Evolutionary conservation across 2,329 filamentous ascomycete species (phyloP), one percentile per base, ranked within the genome.

Genomic region (Fusarium pilosicola): DNA sequence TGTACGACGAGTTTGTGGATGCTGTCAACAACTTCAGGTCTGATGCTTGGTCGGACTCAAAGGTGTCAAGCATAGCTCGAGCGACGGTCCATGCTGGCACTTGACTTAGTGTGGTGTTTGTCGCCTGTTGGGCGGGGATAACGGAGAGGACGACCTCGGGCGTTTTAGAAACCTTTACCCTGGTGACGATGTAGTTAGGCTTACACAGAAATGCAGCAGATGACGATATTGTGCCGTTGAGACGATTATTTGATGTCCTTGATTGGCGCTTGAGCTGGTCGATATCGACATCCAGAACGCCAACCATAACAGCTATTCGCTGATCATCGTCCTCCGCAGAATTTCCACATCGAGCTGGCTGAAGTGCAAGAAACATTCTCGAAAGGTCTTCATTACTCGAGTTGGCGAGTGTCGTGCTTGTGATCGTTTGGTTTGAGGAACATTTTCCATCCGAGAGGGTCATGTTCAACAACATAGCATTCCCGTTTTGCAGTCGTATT

Each of bases 381-480:
- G 73, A 44, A 5, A 79, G 60, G 3, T 64, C 45, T 32, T 66
- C 45, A 14, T 71, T 59, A n/a, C 51, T 39, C 18, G 65, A 65
- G 32, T 45, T 74, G 30, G 56, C 61, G 45, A 78, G 68, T 59
- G 56, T 64, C 15, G 62, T 65, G 44, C 69, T 77, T n/a, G 48
- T 51, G 12, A 78, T 68, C 6, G 58, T 45, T 54, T 79, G 76
- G 14, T 57, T 71, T 11, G 68, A 69, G 11, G 61, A 66, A 55
- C 78, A 79, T 12, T 58, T 38, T 5, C 49, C 42, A 15, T 70
- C 68, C 22, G 73, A 78, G 20, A 82, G 67, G 15, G 79, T 81
- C n/a, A 80, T 62, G 58, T 81, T 81, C 32, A 82, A 65, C 62
- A 68, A 66, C 34, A 79, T 51, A 24, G 65, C 71, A 7, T 36